These are phyloP conservation scores for Phellopilus nigrolimitatus DNA, from an alignment of 1,284 basidiomycete species.

Conservation along the genomic window DNA sequence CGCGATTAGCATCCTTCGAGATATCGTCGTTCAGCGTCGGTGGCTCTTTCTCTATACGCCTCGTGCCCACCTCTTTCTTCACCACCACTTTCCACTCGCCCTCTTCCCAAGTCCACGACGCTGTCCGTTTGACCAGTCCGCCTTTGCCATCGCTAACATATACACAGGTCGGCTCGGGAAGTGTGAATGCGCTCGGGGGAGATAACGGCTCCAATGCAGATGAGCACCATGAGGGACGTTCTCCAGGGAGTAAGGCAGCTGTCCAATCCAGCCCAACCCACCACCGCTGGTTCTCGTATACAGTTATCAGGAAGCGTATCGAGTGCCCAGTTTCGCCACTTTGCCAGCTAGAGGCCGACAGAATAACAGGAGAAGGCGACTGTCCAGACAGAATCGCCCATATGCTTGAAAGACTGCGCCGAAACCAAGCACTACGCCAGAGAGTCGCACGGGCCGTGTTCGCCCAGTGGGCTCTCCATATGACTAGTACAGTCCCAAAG, in stretches of 20 bases:
- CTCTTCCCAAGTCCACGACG: slow-evolving; percentile 84
- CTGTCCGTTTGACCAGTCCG: slow-evolving; percentile 59
- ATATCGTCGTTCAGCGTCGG: slow-evolving; percentile 49
- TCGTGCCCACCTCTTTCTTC: slow-evolving; percentile 45
- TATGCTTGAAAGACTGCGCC: slow-evolving; percentile 48
- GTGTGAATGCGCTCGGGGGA: slow-evolving; percentile 61
- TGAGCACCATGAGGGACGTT: slow-evolving; percentile 87
- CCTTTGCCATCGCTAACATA: slow-evolving; percentile 40
- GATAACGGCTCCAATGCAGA: slow-evolving; percentile 50
- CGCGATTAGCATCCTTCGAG: slow-evolving; percentile 31
- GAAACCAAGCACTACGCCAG: slow-evolving; percentile 62
- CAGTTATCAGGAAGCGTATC: slow-evolving; percentile 78
- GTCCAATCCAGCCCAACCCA: slow-evolving; percentile 92
- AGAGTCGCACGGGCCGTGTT: slow-evolving; percentile 47
- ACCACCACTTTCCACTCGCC: slow-evolving; percentile 80
- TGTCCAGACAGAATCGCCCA: slow-evolving; percentile 50
- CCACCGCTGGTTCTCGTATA: slow-evolving; percentile 96
- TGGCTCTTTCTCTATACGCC: slow-evolving; percentile 55
- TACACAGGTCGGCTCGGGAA: slow-evolving; percentile 47
- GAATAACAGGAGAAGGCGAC: slow-evolving; percentile 19
- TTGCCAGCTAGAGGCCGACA: background rate
- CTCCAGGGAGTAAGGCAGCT: slow-evolving; percentile 83
- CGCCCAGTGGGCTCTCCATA: slow-evolving; percentile 64
- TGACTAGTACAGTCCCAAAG: slow-evolving; percentile 52
- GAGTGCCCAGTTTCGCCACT: slow-evolving; percentile 24